phyloP scores from a whole-genome alignment of 1,284 basidiomycete species.

The Apiotrichum sp. region DNA sequence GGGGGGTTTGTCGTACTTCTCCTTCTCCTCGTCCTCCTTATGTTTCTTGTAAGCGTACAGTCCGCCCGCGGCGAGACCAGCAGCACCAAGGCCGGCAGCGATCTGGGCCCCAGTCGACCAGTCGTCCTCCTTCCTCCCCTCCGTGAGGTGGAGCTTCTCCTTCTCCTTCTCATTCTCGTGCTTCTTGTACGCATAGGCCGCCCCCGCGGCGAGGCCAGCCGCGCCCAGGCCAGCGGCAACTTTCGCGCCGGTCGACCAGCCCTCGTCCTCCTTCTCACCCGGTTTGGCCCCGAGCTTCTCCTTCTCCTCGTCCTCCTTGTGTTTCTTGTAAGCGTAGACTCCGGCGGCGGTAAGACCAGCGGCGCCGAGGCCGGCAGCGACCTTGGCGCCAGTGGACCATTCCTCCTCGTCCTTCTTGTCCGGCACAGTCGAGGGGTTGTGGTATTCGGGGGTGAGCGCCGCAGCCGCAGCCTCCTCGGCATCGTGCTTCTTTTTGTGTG shows the following conservation, averaged over 20 bases:
- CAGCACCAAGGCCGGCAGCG: background rate
- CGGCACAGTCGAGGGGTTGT: too few species aligned
- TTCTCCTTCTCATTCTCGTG: slow-evolving; percentile 4
- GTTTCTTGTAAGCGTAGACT: slow-evolving; percentile 3
- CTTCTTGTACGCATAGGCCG: slow-evolving; percentile 3
- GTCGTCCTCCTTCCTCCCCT: background rate
- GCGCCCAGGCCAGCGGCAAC: slow-evolving; percentile 4
- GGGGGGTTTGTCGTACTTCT: background rate
- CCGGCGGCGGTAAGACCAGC: background rate
- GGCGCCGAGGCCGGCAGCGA: background rate
- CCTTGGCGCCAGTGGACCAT: background rate
- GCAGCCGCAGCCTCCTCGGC: too few species aligned
- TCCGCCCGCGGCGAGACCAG: background rate
- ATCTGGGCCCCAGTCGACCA: slow-evolving; percentile 1
- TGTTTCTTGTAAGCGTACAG: background rate
- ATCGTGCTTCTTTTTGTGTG: too few species aligned
- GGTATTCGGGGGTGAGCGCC: too few species aligned
- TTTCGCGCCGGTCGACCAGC: slow-evolving; percentile 10
- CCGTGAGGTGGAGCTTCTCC: background rate
- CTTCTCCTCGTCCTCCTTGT: slow-evolving; percentile 5
- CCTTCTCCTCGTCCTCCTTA: background rate
- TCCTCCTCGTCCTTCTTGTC: too few species aligned
- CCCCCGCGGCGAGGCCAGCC: background rate
- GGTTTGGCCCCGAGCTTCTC: background rate
- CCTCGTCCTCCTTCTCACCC: slow-evolving; percentile 4